phyloP scores from a whole-genome alignment of 2,329 filamentous ascomycete species.

The Cryphonectria carpinicola region DNA sequence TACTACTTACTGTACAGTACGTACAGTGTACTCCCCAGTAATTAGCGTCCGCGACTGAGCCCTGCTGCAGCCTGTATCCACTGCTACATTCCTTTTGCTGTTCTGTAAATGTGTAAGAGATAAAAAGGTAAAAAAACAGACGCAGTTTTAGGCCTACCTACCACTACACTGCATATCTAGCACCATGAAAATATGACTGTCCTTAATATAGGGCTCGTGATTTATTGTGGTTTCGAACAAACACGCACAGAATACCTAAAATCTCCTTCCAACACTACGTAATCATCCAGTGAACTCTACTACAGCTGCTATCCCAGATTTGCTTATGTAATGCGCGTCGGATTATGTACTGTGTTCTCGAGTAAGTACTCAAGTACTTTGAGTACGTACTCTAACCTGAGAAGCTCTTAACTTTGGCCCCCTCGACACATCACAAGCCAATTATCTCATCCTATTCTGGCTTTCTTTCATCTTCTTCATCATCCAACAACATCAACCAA shows the following conservation, averaged over 20 bases:
- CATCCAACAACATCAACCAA: not conserved
- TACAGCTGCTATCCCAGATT: too few relatives aligned
- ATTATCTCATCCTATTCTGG: not conserved
- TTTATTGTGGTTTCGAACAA: not conserved
- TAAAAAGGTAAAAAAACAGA: not conserved
- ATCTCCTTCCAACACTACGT: not conserved
- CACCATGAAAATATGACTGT: not conserved
- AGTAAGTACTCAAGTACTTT: not conserved
- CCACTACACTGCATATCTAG: not conserved
- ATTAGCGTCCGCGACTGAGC: not conserved
- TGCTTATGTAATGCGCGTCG: not conserved
- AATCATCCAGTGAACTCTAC: not conserved
- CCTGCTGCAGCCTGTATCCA: not conserved
- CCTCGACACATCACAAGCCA: not conserved
- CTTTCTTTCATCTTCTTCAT: not conserved
- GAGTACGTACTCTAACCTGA: not conserved
- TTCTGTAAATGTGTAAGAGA: too few relatives aligned
- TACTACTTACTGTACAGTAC: not conserved
- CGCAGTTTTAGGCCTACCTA: not conserved
- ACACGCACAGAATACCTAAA: not conserved
- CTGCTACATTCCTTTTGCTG: not conserved
- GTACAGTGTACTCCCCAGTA: not conserved
- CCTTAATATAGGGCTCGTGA: not conserved
- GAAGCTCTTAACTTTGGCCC: not conserved
- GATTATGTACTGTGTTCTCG: not conserved